Conservation (phyloP, 495 filamentous ascomycete genomes). For the Aspergillus funiculosus region DNA sequence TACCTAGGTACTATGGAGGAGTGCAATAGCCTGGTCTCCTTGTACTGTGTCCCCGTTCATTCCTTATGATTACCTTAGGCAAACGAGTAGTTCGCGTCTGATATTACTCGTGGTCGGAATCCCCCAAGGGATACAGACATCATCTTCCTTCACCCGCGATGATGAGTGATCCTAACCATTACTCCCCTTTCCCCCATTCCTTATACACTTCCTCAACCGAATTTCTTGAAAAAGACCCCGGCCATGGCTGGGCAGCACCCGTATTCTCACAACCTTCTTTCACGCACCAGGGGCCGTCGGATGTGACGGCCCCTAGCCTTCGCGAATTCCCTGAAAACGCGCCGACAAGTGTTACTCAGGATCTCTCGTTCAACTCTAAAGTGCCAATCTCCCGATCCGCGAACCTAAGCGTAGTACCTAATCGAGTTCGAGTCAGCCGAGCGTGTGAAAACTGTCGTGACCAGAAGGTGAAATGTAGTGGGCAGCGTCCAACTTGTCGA, state of each 20-base stretch:
- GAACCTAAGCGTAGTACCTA: slow-evolving; percentile 25
- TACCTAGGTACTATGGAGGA: background rate
- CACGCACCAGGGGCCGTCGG: slow-evolving; percentile 8
- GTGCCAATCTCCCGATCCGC: slow-evolving; percentile 36
- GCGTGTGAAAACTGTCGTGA: slow-evolving; percentile 73
- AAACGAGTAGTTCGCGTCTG: slow-evolving; percentile 1
- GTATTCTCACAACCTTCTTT: slow-evolving; percentile 17
- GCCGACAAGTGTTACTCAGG: slow-evolving; percentile 12
- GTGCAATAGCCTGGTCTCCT: too few relatives aligned
- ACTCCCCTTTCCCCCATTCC: slow-evolving; percentile 18
- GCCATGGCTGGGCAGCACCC: slow-evolving; percentile 19
- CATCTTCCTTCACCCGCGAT: slow-evolving; percentile 10
- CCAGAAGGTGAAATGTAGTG: slow-evolving; percentile 60
- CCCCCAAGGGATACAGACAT: slow-evolving; percentile 10
- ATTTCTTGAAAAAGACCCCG: slow-evolving; percentile 19
- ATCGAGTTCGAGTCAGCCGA: slow-evolving; percentile 39
- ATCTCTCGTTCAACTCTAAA: slow-evolving; percentile 28
- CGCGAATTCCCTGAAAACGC: slow-evolving; percentile 13
- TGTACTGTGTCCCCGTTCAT: background rate
- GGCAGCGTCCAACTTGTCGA: slow-evolving; percentile 50
- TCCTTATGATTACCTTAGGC: background rate
- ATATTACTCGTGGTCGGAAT: slow-evolving; percentile 10
- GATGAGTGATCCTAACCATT: slow-evolving; percentile 28
- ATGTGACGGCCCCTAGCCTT: slow-evolving; percentile 18
- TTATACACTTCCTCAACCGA: slow-evolving; percentile 20